Conservation (phyloP, 2,329 filamentous ascomycete species). For the Colletotrichum eremochloae region DNA sequence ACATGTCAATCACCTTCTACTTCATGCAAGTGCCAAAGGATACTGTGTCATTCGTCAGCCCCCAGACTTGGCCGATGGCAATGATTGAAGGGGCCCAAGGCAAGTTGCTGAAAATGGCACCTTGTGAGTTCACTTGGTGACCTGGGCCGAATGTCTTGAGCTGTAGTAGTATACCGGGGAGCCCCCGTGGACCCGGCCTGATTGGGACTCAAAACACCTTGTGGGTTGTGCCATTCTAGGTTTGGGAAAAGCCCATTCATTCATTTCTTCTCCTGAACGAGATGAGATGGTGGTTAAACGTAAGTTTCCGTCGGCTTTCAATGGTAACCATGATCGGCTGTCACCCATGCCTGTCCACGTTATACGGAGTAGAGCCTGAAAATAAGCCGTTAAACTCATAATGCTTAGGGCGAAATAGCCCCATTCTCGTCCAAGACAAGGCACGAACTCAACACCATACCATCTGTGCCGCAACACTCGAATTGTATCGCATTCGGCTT, state of each 20-base stretch:
- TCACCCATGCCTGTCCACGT: slow-evolving; percentile 10
- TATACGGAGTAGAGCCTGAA: not conserved
- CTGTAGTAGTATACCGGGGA: slow-evolving; percentile 28
- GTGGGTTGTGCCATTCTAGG: slow-evolving; percentile 27
- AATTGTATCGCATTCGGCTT: slow-evolving; percentile 12
- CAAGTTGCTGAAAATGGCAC: slow-evolving; percentile 27
- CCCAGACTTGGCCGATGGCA: slow-evolving; percentile 12
- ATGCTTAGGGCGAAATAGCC: not conserved
- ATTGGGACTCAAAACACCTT: slow-evolving; percentile 19
- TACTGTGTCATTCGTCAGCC: slow-evolving; percentile 11
- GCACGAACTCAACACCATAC: not conserved
- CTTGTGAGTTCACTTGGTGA: slow-evolving; percentile 32
- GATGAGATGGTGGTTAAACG: not conserved
- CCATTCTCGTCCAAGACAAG: not conserved
- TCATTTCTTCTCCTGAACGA: not conserved
- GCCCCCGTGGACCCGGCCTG: slow-evolving; percentile 21
- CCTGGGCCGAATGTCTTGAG: slow-evolving; percentile 30
- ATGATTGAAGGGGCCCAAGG: slow-evolving; percentile 31
- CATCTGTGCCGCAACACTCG: slow-evolving; percentile 21
- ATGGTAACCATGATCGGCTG: slow-evolving; percentile 10
- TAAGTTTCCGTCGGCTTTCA: slow-evolving; percentile 7
- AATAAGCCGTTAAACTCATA: not conserved
- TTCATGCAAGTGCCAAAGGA: slow-evolving; percentile 20
- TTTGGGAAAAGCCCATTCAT: not conserved
- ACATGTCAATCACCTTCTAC: slow-evolving; percentile 15